Base-by-base conservation (phyloP, 257 asterid species). In the Nicotiana attenuata region DNA sequence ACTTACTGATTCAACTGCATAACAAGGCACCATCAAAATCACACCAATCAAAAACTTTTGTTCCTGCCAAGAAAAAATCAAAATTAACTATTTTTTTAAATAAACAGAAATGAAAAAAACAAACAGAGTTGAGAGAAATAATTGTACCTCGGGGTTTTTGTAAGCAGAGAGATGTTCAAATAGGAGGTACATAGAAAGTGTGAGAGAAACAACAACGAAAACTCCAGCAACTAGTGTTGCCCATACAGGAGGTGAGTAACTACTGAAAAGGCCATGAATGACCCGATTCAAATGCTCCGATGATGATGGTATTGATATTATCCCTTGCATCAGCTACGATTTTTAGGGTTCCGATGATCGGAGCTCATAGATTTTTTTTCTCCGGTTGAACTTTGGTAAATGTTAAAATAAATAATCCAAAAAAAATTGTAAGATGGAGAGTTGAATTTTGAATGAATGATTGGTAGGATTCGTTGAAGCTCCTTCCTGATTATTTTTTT, bases 21-120 rank as follows among this genome's bases (percentile, higher is more conserved):
- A 95, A 85, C 93, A 93, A 29, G 99, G 99, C 11, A 95, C 99
- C 99, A 95, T 93, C 90, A 95, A 82, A 81, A 93, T 83, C 81
- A 95, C 98, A 57, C 99, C 98, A 78, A 95, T 95, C 86, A 95
- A 85, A 88, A 95, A 95, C 88, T 91, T 95, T 86, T 95, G 99
- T 89, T 95, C 99, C 99, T 93, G 90, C 76, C 20, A 76, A 26
- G 52, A 69, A 55, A 80, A 80, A 81, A 29, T 3, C 19, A 50
- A 80, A 81, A 63, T 47, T n/a, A n/a, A 77, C 84, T 16, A 24
- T 31, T 77, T 22, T 59, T 7, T 6, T 1, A 11, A 53, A 4
- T 5, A 26, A n/a, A 78, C 14, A 13, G 56, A 29, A 33, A 59
- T 5, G 10, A 19, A 26, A 78, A 4, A 16, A 35, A 53, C 3